Conservation (phyloP, 805 yeast genomes). For the Metschnikowia peoriensis region DNA sequence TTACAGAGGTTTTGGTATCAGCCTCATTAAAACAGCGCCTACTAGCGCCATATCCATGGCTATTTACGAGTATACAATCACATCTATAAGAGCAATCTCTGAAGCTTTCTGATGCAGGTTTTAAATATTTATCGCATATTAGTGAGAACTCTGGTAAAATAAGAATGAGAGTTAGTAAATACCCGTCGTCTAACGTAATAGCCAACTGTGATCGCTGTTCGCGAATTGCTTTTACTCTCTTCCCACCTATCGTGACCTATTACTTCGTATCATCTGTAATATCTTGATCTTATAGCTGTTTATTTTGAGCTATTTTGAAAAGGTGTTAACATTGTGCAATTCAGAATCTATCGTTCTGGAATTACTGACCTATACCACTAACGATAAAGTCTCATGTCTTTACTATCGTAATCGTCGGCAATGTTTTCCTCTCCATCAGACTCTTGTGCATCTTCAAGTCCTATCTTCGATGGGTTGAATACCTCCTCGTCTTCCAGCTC, state of each 20-base stretch:
- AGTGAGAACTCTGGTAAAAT: neutral
- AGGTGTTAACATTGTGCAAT: no score
- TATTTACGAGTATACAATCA: conserved; percentile 52
- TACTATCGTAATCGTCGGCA: neutral
- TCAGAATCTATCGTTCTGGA: no score
- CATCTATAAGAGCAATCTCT: conserved; percentile 2
- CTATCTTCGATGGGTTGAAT: neutral
- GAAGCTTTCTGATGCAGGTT: neutral
- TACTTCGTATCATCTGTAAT: no score
- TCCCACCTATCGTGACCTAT: no score
- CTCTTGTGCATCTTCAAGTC: neutral
- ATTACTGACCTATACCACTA: no score
- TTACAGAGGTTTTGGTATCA: conserved; percentile 71
- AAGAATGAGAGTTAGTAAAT: no score
- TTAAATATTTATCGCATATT: neutral
- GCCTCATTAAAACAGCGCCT: conserved; percentile 78
- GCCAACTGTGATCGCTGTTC: no score
- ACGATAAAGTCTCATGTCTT: neutral
- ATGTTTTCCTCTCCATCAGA: neutral
- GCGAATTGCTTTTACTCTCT: no score
- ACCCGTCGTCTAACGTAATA: no score
- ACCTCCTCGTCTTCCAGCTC: neutral
- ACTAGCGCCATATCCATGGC: conserved; percentile 66
- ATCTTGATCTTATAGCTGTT: neutral
- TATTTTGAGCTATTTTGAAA: neutral